Conservation (phyloP, 148 eudicot species). For the Camellia sinensis region DNA sequence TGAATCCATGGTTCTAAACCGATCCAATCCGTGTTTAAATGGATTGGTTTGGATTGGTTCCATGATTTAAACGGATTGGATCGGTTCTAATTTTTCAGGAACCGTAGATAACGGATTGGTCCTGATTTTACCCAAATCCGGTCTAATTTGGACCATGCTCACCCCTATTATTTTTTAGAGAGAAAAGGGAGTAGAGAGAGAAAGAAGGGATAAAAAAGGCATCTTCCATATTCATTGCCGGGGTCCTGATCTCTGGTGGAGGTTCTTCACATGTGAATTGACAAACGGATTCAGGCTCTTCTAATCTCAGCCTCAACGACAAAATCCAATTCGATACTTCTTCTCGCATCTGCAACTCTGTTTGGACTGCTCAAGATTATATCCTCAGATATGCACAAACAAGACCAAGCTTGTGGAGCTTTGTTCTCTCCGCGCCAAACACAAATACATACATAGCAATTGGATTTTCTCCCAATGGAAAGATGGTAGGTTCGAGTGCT, state of each 20-base stretch:
- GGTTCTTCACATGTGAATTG: conserved; percentile 31
- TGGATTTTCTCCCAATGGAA: conserved; percentile 64
- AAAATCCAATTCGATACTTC: conserved; percentile 42
- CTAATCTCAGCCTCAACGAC: conserved; percentile 30
- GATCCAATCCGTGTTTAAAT: too few relatives aligned
- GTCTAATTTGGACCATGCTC: too few relatives aligned
- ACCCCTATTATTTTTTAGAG: too few relatives aligned
- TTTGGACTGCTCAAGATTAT: conserved; percentile 45
- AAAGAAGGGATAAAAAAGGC: conserved; percentile 30
- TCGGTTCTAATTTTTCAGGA: too few relatives aligned
- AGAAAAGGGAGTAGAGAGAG: too few relatives aligned
- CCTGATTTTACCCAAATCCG: too few relatives aligned
- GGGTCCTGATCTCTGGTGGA: conserved; percentile 28
- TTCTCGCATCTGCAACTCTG: conserved; percentile 49
- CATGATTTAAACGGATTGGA: too few relatives aligned
- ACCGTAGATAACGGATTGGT: too few relatives aligned
- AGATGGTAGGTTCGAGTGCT: conserved; percentile 72
- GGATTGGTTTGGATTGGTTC: too few relatives aligned
- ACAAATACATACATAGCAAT: conserved; percentile 49
- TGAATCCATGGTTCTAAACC: too few relatives aligned
- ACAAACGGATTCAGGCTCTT: conserved; percentile 57
- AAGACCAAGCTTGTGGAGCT: conserved; percentile 58
- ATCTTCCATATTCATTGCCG: conserved; percentile 25
- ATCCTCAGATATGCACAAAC: conserved; percentile 59
- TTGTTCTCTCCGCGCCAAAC: conserved; percentile 62